These are phyloP conservation scores for Neurospora sp. DNA, from an alignment of 2,329 filamentous ascomycete genomes.

Conservation along the genomic window DNA sequence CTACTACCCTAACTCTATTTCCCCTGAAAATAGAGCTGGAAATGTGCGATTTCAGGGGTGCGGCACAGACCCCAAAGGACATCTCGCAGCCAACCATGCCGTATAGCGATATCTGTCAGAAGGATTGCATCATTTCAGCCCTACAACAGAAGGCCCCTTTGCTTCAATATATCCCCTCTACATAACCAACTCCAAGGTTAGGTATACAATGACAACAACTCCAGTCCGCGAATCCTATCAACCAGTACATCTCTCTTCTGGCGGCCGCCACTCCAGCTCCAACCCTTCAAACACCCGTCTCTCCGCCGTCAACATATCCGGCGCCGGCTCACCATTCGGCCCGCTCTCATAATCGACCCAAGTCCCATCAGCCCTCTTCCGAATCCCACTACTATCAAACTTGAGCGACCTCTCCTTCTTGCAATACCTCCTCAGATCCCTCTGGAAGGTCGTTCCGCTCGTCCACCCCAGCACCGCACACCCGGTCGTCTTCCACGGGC, in stretches of 20 bases:
- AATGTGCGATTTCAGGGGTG: neutral
- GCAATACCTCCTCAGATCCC: constrained; percentile 73
- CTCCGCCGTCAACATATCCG: constrained; percentile 64
- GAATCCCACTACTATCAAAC: constrained; percentile 84
- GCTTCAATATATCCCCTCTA: neutral
- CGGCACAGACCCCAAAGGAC: neutral
- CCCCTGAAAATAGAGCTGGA: neutral
- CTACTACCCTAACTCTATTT: neutral
- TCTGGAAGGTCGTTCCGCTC: constrained; percentile 79
- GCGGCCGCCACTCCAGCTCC: constrained; percentile 55
- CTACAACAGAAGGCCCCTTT: neutral
- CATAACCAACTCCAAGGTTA: neutral
- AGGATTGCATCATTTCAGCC: constrained; percentile 9
- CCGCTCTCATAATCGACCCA: constrained; percentile 64
- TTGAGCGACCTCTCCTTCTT: constrained; percentile 64
- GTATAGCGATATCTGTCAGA: constrained; percentile 1
- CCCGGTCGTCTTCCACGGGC: constrained; percentile 78
- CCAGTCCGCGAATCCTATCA: constrained; percentile 23
- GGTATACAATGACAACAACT: neutral
- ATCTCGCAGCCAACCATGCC: constrained; percentile 1
- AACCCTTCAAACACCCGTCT: constrained; percentile 69
- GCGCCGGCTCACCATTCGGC: constrained; percentile 35
- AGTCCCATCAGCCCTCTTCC: constrained; percentile 52
- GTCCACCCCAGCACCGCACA: constrained; percentile 86
- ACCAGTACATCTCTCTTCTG: constrained; percentile 58